Evolutionary conservation across 352 stramenopile genomes (phyloP).

Genomic region (Phytophthora ramorum): DNA sequence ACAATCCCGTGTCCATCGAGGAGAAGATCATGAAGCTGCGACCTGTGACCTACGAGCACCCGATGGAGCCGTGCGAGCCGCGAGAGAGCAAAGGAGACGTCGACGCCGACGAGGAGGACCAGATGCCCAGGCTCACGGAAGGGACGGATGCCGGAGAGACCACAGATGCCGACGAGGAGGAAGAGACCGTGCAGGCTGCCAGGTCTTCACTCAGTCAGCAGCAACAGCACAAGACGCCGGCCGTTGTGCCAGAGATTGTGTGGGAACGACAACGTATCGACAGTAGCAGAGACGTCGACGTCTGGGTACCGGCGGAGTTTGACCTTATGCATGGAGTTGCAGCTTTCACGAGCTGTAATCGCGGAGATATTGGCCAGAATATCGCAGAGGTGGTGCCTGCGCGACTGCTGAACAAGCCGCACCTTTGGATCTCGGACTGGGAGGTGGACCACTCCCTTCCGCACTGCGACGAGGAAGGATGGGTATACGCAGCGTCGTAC

Average conservation of each 20-base stretch:
- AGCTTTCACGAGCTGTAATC: slow-evolving; percentile 71
- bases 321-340: slow-evolving; percentile 49
- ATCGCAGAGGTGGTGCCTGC: slow-evolving; percentile 71
- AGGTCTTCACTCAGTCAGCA: slow-evolving; percentile 36
- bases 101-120: slow-evolving; percentile 28
- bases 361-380: slow-evolving; percentile 57
- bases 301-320: slow-evolving; percentile 49
- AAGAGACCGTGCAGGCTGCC: slow-evolving; percentile 26
- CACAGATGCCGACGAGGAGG: slow-evolving; percentile 47
- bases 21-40: slow-evolving; percentile 67
- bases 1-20: slow-evolving; percentile 68
- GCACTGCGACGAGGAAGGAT: slow-evolving; percentile 70
- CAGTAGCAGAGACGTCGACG: slow-evolving; percentile 20
- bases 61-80: slow-evolving; percentile 23
- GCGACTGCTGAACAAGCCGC: slow-evolving; percentile 71
- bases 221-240: slow-evolving; percentile 34
- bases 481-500: slow-evolving; percentile 68
- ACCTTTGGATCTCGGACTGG: slow-evolving; percentile 80
- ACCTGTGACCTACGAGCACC: slow-evolving; percentile 48
- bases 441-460: slow-evolving; percentile 59
- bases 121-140: slow-evolving; percentile 38
- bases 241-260: slow-evolving; percentile 57
- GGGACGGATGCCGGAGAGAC: slow-evolving; percentile 33
- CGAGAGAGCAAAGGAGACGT: slow-evolving; percentile 26
- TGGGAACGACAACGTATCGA: slow-evolving; percentile 57